Evolutionary conservation across 2,329 filamentous ascomycete genomes (phyloP).

Genomic region (Cucurbitaria berberidis): DNA sequence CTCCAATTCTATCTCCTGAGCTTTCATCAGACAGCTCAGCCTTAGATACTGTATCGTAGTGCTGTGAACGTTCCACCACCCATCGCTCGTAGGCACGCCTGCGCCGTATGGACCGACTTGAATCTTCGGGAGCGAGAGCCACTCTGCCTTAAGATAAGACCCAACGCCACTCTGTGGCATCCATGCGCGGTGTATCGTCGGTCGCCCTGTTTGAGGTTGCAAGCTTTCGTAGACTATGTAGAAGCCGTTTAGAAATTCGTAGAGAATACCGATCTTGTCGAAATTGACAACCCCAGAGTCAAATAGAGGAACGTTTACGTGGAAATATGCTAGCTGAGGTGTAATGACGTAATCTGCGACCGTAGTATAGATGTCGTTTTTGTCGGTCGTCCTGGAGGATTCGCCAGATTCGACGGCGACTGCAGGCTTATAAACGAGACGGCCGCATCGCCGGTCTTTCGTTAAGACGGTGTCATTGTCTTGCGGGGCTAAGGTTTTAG

Average conservation of each 20-base stretch:
- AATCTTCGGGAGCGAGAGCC: neutral
- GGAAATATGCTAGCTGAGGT: neutral
- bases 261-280: slow-evolving; percentile 8
- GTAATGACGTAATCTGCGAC: neutral
- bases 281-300: slow-evolving; percentile 1
- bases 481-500: neutral
- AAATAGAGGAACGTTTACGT: neutral
- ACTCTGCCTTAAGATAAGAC: slow-evolving; percentile 1
- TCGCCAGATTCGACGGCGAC: neutral
- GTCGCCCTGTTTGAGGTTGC: neutral
- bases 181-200: neutral
- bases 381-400: neutral
- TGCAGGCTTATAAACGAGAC: neutral
- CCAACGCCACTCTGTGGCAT: neutral
- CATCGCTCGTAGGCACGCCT: neutral
- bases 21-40: neutral
- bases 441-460: neutral
- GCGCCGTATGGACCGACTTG: neutral
- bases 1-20: neutral
- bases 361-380: neutral
- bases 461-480: neutral
- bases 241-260: neutral
- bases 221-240: neutral
- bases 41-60: neutral
- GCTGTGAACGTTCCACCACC: slow-evolving; percentile 4